phyloP scores from a whole-genome alignment of 2,329 filamentous ascomycete species.

The Rhynchosporium graminicola region DNA sequence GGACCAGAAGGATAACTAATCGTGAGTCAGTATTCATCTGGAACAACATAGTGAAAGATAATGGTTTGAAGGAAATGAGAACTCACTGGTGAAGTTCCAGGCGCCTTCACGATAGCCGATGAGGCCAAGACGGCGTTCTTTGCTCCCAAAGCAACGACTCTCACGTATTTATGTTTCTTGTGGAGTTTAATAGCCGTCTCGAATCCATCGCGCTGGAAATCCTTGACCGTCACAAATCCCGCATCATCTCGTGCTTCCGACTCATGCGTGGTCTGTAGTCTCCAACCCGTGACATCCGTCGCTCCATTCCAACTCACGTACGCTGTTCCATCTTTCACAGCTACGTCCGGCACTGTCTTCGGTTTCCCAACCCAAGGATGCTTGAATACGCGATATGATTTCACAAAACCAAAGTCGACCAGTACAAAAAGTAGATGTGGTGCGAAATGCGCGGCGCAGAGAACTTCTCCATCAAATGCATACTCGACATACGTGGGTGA shows the following conservation, averaged over 20 bases:
- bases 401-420: slow-evolving; percentile 25
- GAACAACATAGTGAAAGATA: neutral
- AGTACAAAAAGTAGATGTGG: slow-evolving; percentile 35
- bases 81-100: slow-evolving; percentile 20
- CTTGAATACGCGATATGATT: slow-evolving; percentile 38
- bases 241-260: slow-evolving; percentile 12
- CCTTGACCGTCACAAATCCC: slow-evolving; percentile 21
- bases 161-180: slow-evolving; percentile 16
- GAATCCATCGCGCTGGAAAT: slow-evolving; percentile 24
- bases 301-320: slow-evolving; percentile 43
- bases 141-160: slow-evolving; percentile 22
- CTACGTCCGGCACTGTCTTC: slow-evolving; percentile 32
- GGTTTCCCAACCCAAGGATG: slow-evolving; percentile 36
- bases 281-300: slow-evolving; percentile 37
- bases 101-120: slow-evolving; percentile 20
- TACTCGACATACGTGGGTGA: slow-evolving; percentile 52
- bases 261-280: slow-evolving; percentile 19
- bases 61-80: neutral
- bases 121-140: slow-evolving; percentile 18
- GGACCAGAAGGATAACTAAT: neutral
- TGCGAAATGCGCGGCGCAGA: slow-evolving; percentile 48
- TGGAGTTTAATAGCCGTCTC: slow-evolving; percentile 25
- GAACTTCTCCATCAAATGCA: slow-evolving; percentile 42
- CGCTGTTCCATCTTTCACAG: slow-evolving; percentile 28
- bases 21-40: neutral